phyloP scores from a whole-genome alignment of 805 yeast species.

The Candida piceae region DNA sequence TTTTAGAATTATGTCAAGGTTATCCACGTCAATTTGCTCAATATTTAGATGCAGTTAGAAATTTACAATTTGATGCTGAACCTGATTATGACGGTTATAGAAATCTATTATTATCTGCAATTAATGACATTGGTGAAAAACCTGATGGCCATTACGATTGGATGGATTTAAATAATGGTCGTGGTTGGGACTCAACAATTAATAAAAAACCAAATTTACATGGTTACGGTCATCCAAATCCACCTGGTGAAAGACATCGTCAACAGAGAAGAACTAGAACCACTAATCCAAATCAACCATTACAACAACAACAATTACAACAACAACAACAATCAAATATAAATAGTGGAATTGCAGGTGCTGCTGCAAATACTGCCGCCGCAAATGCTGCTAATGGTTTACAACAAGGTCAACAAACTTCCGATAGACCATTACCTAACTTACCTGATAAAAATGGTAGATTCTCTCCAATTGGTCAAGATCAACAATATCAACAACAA shows the following conservation, averaged over 20 bases:
- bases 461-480: slow-evolving; percentile 16
- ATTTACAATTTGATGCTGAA: slow-evolving; percentile 84
- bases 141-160: slow-evolving; percentile 95
- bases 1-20: slow-evolving; percentile 80
- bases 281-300: slow-evolving; percentile 15
- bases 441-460: slow-evolving; percentile 26
- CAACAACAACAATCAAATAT: slow-evolving; percentile 12
- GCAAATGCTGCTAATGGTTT: slow-evolving; percentile 12
- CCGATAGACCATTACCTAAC: slow-evolving; percentile 32
- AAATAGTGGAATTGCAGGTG: slow-evolving; percentile 5
- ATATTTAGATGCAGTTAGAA: slow-evolving; percentile 83
- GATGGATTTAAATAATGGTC: slow-evolving; percentile 94
- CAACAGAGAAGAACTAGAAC: slow-evolving; percentile 32
- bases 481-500: slow-evolving; percentile 2
- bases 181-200: slow-evolving; percentile 89
- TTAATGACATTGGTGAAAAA: slow-evolving; percentile 62
- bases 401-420: slow-evolving; percentile 16
- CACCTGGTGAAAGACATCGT: slow-evolving; percentile 54
- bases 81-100: slow-evolving; percentile 92
- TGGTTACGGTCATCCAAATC: slow-evolving; percentile 95
- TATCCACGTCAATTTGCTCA: slow-evolving; percentile 91
- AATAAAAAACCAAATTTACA: slow-evolving; percentile 92
- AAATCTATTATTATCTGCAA: slow-evolving; percentile 68
- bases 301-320: slow-evolving; percentile 14
- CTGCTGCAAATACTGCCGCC: slow-evolving; percentile 20